Base-by-base conservation (phyloP, 331 rosid genomes). In the Telfairia occidentalis region DNA sequence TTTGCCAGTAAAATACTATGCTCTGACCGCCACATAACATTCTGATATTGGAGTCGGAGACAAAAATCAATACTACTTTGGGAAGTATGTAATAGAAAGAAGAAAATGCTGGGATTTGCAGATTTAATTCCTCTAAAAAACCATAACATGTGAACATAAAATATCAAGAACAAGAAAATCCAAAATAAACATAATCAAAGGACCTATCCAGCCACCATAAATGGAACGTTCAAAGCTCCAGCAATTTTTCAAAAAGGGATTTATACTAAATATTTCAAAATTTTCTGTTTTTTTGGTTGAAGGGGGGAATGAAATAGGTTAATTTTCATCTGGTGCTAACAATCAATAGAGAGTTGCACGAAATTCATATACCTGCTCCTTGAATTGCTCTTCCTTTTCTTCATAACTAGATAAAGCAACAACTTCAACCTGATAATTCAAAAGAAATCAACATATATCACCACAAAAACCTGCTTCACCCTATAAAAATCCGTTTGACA, bases 331-430 rank as follows among this genome's bases (percentile, higher is more conserved):
- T 46, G 28, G 58, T 71, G 18, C 59, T 3, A 11, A 71, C 1
- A 38, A 18, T 48, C 60, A 48, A 18, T 30, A 45, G 26, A 71
- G 28, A 49, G 60, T 71, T 29, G 53, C 26, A 48, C 59, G 30
- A 81, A 24, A 57, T 50, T 16, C 73, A 65, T 63, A 79, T 84
- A 95, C 99, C 99, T 95, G 97, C 86, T 92, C 97, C 80, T 45
- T 86, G 77, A 95, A 95, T 81, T 85, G 96, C 83, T 95, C 97
- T 84, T 95, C 99, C 85, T 95, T 95, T 83, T 95, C 99, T 86
- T 95, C 99, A 82, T 37, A 95, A 89, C 97, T 95, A 81, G 97
- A 89, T 74, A 95, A 96, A 71, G 99, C 99, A 69, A 89, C 96
- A 78, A 95, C 99, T 86, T 92, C 97, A 74, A 95, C 97, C 99